phyloP scores from a whole-genome alignment of 2,329 filamentous ascomycete species.

The Lizonia empirigonia region DNA sequence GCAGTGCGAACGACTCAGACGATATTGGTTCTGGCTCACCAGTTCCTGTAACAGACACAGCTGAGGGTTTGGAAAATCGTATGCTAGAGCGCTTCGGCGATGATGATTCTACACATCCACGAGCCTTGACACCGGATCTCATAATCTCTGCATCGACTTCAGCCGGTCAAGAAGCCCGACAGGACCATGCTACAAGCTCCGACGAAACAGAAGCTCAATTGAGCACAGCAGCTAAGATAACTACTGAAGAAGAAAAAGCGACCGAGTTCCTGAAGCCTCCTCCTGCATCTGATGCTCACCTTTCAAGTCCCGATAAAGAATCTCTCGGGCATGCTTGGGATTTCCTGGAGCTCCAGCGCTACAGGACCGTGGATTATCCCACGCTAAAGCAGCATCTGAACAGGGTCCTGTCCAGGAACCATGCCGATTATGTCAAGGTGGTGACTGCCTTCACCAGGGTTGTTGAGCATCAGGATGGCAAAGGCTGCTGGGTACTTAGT shows the following conservation, averaged over 20 bases:
- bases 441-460: background rate
- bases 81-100: conserved; percentile 6
- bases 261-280: background rate
- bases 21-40: background rate
- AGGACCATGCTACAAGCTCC: background rate
- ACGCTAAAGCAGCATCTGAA: background rate
- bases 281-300: too few species aligned
- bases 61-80: background rate
- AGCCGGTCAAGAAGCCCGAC: background rate
- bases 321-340: background rate
- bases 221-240: background rate
- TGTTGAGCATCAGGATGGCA: background rate
- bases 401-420: background rate
- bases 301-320: background rate
- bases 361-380: background rate
- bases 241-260: background rate
- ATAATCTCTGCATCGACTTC: background rate
- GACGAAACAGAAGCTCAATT: background rate
- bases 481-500: background rate
- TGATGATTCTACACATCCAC: background rate
- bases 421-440: background rate
- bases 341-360: background rate
- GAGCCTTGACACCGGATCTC: background rate
- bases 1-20: background rate
- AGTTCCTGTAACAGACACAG: too few species aligned